phyloP scores from a whole-genome alignment of 352 stramenopile species.

The Pythium graminicola region DNA sequence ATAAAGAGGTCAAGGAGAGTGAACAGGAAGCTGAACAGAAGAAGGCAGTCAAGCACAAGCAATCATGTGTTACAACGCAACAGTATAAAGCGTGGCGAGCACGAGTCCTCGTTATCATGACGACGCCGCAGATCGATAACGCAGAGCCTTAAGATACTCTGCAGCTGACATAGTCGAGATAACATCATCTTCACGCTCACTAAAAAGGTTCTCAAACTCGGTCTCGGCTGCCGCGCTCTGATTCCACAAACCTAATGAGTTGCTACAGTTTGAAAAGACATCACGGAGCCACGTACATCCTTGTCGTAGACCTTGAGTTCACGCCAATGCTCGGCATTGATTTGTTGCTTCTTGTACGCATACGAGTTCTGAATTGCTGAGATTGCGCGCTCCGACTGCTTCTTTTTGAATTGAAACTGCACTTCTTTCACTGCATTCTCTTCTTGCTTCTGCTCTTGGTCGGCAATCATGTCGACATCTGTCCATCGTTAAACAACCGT shows the following conservation, averaged over 20 bases:
- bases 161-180: conserved; percentile 55
- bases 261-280: neutral
- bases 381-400: conserved; percentile 71
- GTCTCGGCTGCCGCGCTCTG: conserved; percentile 35
- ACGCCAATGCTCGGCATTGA: conserved; percentile 72
- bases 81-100: conserved; percentile 19
- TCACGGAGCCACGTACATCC: conserved; percentile 37
- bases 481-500: neutral
- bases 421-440: conserved; percentile 66
- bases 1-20: neutral
- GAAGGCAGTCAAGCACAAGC: neutral
- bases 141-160: conserved; percentile 69
- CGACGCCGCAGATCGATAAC: conserved; percentile 37
- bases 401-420: conserved; percentile 87
- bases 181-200: conserved; percentile 72
- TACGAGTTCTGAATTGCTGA: conserved; percentile 79
- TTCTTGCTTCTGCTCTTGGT: conserved; percentile 43
- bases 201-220: conserved; percentile 82
- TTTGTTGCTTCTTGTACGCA: conserved; percentile 77
- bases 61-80: neutral
- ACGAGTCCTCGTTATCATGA: conserved; percentile 1
- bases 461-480: conserved; percentile 46
- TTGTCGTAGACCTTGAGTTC: conserved; percentile 68
- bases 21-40: neutral
- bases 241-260: neutral